Evolutionary conservation across 306 rosid species (phyloP).

Genomic region (Urtica urens): DNA sequence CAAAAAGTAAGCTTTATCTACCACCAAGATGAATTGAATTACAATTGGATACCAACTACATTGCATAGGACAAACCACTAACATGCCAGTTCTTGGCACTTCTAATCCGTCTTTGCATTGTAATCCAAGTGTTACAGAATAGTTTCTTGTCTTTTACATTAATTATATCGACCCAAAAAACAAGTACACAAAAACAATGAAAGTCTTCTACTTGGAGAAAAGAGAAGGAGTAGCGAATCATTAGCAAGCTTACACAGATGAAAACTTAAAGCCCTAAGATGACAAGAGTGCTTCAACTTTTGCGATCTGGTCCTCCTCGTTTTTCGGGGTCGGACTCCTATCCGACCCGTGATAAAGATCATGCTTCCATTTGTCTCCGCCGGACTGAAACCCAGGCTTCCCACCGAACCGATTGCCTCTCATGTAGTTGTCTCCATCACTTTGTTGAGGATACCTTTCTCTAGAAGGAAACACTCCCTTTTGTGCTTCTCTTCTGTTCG

Average conservation of each 20-base stretch:
- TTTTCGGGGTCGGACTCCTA: conserved; percentile 63
- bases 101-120: too few species aligned
- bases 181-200: too few species aligned
- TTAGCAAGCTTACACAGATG: conserved; percentile 5
- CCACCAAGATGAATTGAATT: too few species aligned
- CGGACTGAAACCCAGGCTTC: conserved; percentile 35
- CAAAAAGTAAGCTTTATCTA: too few species aligned
- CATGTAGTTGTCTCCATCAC: conserved; percentile 33
- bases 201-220: too few species aligned
- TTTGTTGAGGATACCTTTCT: conserved; percentile 36
- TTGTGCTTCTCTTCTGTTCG: conserved; percentile 34
- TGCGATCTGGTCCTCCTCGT: conserved; percentile 88
- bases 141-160: too few species aligned
- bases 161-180: too few species aligned
- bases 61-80: too few species aligned
- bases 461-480: conserved; percentile 44
- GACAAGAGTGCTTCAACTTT: conserved; percentile 81
- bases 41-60: too few species aligned
- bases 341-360: conserved; percentile 72
- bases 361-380: conserved; percentile 80
- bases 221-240: too few species aligned
- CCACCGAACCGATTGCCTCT: conserved; percentile 53
- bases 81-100: too few species aligned
- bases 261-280: conserved; percentile 32
- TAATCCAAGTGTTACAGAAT: too few species aligned